Evolutionary conservation across 352 stramenopile species (phyloP).

Genomic region (Globisporangium uncinulatum): DNA sequence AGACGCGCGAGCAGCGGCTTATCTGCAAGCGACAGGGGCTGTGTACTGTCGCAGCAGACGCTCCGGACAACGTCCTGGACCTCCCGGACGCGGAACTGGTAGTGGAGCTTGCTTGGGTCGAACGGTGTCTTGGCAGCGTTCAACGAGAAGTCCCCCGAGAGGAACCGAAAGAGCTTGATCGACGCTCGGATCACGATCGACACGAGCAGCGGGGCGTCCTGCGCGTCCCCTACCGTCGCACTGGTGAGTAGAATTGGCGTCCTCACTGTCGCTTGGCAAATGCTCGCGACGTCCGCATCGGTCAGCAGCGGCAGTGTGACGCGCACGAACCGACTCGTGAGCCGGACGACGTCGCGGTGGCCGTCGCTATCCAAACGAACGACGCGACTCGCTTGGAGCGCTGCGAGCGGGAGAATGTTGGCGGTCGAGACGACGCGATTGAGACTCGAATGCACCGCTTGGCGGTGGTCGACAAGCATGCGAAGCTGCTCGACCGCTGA

Average conservation of each 20-base stretch:
- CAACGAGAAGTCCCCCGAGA: constrained; percentile 17
- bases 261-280: constrained; percentile 31
- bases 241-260: background rate
- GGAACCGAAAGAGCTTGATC: constrained; percentile 40
- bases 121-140: constrained; percentile 15
- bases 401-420: constrained; percentile 23
- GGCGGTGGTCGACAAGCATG: constrained; percentile 32
- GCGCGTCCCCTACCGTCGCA: constrained; percentile 2
- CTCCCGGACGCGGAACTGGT: constrained; percentile 32
- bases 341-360: constrained; percentile 14
- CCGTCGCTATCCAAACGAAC: background rate
- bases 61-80: constrained; percentile 39
- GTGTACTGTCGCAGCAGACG: constrained; percentile 33
- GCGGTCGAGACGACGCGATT: constrained; percentile 24
- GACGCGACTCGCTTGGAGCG: constrained; percentile 16
- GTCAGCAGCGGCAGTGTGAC: constrained; percentile 23
- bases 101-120: constrained; percentile 42
- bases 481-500: constrained; percentile 42
- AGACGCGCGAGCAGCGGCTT: constrained; percentile 48
- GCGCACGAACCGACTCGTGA: constrained; percentile 29
- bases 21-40: constrained; percentile 28
- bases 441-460: constrained; percentile 29
- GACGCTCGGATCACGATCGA: constrained; percentile 47
- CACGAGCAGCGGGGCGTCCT: constrained; percentile 32
- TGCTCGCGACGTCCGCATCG: constrained; percentile 42